Percentiles rank a stretch among this genome's conserved stretches.
Conservation (phyloP, 176 grass and related monocot species). For the Juncus inflexus region DNA sequence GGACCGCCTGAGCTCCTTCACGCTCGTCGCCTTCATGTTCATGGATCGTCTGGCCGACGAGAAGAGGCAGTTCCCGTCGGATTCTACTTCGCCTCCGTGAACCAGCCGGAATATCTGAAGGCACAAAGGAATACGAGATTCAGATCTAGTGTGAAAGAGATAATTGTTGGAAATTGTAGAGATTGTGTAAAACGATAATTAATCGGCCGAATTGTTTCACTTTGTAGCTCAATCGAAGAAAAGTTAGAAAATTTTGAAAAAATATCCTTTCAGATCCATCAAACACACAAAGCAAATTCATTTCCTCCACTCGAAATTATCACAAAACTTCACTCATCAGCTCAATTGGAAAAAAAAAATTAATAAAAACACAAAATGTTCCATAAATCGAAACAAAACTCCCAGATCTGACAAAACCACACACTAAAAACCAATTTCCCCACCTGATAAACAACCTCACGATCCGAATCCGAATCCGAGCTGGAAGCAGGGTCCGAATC, state of each 20-base stretch:
- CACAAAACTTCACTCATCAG: neutral
- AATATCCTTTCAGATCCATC: too few relatives aligned
- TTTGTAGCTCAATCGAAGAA: too few relatives aligned
- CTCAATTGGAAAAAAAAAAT: slow-evolving; percentile 3
- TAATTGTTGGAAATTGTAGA: too few relatives aligned
- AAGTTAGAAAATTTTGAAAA: too few relatives aligned
- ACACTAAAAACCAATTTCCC: neutral
- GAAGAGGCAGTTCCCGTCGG: slow-evolving; percentile 94
- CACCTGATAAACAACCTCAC: slow-evolving; percentile 27
- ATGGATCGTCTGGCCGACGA: slow-evolving; percentile 62
- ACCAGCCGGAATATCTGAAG: slow-evolving; percentile 58
- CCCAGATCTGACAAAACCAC: slow-evolving; percentile 6
- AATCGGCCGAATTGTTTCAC: too few relatives aligned
- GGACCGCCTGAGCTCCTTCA: slow-evolving; percentile 65
- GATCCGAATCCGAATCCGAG: neutral
- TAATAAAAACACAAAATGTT: too few relatives aligned
- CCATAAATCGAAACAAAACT: neutral
- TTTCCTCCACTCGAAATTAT: too few relatives aligned
- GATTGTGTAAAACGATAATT: too few relatives aligned
- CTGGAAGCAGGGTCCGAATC: neutral
- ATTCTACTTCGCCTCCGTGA: slow-evolving; percentile 84
- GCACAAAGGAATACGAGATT: too few relatives aligned
- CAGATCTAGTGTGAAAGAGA: too few relatives aligned
- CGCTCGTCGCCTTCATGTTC: slow-evolving; percentile 35
- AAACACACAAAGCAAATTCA: too few relatives aligned